A percentile compares a stretch with the other conserved stretches of the same genome.
Evolutionary conservation across 2,329 filamentous ascomycete genomes (phyloP).

Genomic region (Ascosphaera aggregata): DNA sequence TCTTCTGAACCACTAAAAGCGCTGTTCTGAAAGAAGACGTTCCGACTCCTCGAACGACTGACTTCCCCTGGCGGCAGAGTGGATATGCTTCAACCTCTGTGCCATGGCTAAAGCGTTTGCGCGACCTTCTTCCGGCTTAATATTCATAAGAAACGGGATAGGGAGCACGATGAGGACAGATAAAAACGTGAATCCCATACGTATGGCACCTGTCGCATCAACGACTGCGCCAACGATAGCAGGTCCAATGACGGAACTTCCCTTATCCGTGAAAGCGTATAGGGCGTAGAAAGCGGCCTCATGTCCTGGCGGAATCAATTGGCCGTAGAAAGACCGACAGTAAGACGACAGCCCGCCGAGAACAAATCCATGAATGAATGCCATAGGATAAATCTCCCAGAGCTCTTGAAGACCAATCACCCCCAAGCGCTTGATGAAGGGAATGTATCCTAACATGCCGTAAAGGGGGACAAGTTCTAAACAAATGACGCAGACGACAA

Average conservation of each 20-base stretch:
- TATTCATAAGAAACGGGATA: constrained; percentile 55
- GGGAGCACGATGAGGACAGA: constrained; percentile 58
- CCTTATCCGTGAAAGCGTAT: constrained; percentile 89
- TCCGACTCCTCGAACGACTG: neutral
- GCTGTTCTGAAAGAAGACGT: neutral
- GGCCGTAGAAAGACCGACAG: constrained; percentile 66
- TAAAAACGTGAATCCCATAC: constrained; percentile 74
- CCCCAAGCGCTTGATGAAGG: constrained; percentile 47
- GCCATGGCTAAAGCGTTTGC: constrained; percentile 13
- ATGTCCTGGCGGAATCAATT: constrained; percentile 69
- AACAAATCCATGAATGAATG: constrained; percentile 67
- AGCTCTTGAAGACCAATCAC: constrained; percentile 61
- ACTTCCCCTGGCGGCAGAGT: neutral
- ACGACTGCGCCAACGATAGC: constrained; percentile 77
- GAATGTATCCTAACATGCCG: constrained; percentile 62
- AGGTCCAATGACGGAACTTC: constrained; percentile 70
- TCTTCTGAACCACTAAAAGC: too few species aligned
- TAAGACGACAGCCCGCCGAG: constrained; percentile 68
- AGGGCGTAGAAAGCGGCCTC: constrained; percentile 86
- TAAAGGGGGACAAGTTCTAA: constrained; percentile 87
- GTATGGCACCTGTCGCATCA: constrained; percentile 49
- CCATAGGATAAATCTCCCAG: constrained; percentile 85
- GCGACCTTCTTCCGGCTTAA: constrained; percentile 23
- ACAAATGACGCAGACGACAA: constrained; percentile 61
- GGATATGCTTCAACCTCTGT: constrained; percentile 5